These are phyloP conservation scores for Helotiales sp. DNA, from an alignment of 2,329 filamentous ascomycete genomes.

Conservation along the genomic window DNA sequence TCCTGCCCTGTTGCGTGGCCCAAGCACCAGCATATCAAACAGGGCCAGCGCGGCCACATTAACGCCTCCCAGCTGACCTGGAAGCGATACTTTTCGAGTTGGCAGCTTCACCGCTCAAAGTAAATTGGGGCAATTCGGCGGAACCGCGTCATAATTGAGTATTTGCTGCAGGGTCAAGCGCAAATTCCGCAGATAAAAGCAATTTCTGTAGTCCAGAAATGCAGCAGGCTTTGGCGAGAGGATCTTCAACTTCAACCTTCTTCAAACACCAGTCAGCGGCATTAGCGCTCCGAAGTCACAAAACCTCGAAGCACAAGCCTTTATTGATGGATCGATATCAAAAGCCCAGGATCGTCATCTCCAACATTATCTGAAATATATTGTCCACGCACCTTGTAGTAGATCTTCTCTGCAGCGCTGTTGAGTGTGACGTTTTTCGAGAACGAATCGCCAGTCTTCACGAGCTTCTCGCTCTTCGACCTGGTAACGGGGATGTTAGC, in stretches of 20 bases:
- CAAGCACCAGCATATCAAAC: conserved; percentile 31
- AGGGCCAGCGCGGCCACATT: too few relatives aligned
- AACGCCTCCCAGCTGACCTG: conserved; percentile 26
- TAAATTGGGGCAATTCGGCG: conserved; percentile 17
- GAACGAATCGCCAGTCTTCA: conserved; percentile 75
- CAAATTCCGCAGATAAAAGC: conserved; percentile 15
- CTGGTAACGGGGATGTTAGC: too few relatives aligned
- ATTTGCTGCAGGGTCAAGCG: conserved; percentile 20
- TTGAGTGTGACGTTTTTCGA: conserved; percentile 80
- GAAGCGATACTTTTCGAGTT: conserved; percentile 27
- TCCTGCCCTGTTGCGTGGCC: conserved; percentile 31
- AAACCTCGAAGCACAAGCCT: background rate
- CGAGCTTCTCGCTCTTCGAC: conserved; percentile 82
- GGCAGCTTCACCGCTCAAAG: conserved; percentile 35
- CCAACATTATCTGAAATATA: background rate
- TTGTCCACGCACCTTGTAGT: conserved; percentile 81
- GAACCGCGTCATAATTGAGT: conserved; percentile 32
- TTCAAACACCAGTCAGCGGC: conserved; percentile 8
- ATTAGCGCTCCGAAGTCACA: background rate
- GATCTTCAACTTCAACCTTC: background rate
- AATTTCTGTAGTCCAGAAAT: background rate
- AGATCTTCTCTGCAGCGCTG: conserved; percentile 71
- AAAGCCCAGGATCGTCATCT: background rate
- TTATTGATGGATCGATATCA: background rate
- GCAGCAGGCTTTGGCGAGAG: conserved; percentile 10